Conservation (phyloP, 1,284 basidiomycete species). For the Ustilago hordei region DNA sequence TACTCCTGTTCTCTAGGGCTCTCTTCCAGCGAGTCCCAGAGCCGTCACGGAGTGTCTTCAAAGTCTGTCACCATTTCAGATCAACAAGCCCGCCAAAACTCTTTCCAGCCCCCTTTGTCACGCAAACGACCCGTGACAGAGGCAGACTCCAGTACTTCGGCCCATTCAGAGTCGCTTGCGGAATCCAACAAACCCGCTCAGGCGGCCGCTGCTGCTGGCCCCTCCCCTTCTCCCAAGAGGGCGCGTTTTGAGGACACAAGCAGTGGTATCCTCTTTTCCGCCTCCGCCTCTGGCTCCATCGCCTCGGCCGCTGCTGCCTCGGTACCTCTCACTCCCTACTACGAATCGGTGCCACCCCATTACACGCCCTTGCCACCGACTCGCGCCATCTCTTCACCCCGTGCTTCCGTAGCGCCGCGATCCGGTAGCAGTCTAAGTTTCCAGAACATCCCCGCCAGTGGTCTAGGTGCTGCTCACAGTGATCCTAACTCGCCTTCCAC, state of each 20-base stretch:
- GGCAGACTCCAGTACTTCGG: constrained; percentile 5
- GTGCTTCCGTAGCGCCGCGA: constrained; percentile 12
- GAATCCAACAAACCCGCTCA: constrained; percentile 5
- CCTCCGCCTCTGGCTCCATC: constrained; percentile 17
- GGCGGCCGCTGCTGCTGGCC: constrained; percentile 34
- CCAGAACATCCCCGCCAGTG: neutral
- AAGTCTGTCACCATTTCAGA: constrained; percentile 43
- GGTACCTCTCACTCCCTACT: constrained; percentile 23
- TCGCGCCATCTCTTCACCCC: constrained; percentile 33
- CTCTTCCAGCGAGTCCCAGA: constrained; percentile 26
- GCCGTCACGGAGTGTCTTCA: constrained; percentile 26
- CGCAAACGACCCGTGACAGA: constrained; percentile 46
- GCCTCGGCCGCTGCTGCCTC: neutral
- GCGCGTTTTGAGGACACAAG: constrained; percentile 43
- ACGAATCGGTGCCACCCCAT: constrained; percentile 34
- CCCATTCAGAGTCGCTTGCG: constrained; percentile 13
- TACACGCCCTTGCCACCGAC: constrained; percentile 39
- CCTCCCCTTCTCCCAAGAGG: constrained; percentile 39
- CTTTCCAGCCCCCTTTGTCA: constrained; percentile 31
- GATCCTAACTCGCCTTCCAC: constrained; percentile 30
- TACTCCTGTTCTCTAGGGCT: constrained; percentile 48
- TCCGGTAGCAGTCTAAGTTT: constrained; percentile 26
- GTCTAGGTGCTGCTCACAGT: constrained; percentile 3
- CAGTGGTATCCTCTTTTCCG: constrained; percentile 19
- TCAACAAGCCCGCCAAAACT: constrained; percentile 20